Percentiles rank a stretch among this genome's conserved stretches.
Conservation (phyloP, 371 early-diverging fungal genomes). For the Lichtheimia corymbifera region DNA sequence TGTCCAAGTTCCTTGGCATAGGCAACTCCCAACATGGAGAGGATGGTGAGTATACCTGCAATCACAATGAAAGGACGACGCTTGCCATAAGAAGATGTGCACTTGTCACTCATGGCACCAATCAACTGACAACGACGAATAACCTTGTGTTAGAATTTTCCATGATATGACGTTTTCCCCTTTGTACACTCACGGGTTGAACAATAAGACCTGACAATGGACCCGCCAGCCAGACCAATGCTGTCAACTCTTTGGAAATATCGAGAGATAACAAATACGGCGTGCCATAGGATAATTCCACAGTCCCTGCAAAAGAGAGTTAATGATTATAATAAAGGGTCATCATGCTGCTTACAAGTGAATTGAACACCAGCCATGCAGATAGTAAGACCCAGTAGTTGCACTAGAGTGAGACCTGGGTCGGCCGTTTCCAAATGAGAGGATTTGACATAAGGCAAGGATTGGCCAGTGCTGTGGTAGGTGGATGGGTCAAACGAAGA, state of each 20-base stretch:
- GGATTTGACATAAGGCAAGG: slow-evolving; percentile 16
- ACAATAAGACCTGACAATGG: slow-evolving; percentile 67
- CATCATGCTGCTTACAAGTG: slow-evolving; percentile 49
- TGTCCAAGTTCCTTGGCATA: slow-evolving; percentile 59
- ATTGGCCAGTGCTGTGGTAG: slow-evolving; percentile 36
- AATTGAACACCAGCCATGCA: slow-evolving; percentile 68
- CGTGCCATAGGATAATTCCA: slow-evolving; percentile 70
- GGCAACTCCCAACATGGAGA: slow-evolving; percentile 65
- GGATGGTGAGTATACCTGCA: slow-evolving; percentile 54
- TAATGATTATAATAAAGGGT: slow-evolving; percentile 11
- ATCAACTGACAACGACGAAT: slow-evolving; percentile 38
- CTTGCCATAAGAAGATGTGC: slow-evolving; percentile 54
- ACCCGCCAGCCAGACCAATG: slow-evolving; percentile 79
- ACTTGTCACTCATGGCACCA: slow-evolving; percentile 61
- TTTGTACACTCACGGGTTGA: slow-evolving; percentile 30
- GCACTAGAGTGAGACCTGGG: slow-evolving; percentile 14
- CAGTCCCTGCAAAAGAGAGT: slow-evolving; percentile 42
- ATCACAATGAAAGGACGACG: slow-evolving; percentile 57
- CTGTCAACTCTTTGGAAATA: slow-evolving; percentile 62
- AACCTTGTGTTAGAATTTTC: neutral
- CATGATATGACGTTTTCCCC: neutral
- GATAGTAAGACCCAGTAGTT: slow-evolving; percentile 18
- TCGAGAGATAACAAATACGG: slow-evolving; percentile 73
- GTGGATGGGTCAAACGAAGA: slow-evolving; percentile 48
- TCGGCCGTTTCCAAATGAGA: slow-evolving; percentile 9